phyloP scores from a whole-genome alignment of 495 filamentous ascomycete species.

The Podospora didyma region DNA sequence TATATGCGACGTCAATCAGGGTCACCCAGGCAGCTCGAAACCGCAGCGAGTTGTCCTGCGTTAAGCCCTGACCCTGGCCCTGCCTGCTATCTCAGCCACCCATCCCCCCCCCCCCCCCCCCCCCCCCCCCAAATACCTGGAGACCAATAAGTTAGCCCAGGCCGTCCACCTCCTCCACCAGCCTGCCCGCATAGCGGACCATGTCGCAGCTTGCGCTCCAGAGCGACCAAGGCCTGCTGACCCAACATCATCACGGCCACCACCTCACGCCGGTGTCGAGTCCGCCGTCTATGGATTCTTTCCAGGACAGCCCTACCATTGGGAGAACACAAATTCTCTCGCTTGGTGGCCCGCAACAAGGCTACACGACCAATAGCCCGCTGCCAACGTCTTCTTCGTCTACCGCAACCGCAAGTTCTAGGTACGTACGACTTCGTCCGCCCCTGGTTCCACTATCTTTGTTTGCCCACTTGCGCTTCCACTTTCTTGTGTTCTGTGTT shows the following conservation, averaged over 20 bases:
- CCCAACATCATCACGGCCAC: constrained; percentile 29
- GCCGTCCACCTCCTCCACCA: constrained; percentile 4
- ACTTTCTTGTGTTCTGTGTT: constrained; percentile 4
- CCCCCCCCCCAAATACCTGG: constrained; percentile 1
- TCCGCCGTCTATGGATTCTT: constrained; percentile 22
- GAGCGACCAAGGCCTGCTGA: constrained; percentile 33
- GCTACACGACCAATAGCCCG: constrained; percentile 24
- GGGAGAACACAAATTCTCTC: constrained; percentile 27
- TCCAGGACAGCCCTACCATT: constrained; percentile 37
- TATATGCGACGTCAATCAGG: constrained; percentile 49
- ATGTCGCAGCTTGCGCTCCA: constrained; percentile 46
- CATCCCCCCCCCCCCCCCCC: too few relatives aligned
- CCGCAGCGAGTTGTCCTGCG: constrained; percentile 34
- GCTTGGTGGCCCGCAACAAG: background rate
- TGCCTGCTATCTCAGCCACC: too few relatives aligned
- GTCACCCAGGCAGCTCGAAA: constrained; percentile 46
- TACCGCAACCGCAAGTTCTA: constrained; percentile 14
- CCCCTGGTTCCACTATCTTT: background rate
- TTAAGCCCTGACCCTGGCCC: constrained; percentile 30
- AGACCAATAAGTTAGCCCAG: constrained; percentile 29
- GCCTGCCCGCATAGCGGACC: constrained; percentile 28
- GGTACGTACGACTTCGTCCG: constrained; percentile 15
- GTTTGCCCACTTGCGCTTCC: background rate
- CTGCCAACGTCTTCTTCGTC: constrained; percentile 19
- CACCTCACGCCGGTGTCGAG: constrained; percentile 17